Base-by-base conservation (phyloP, 2,329 filamentous ascomycete species). In the Amylocarpus encephaloides region DNA sequence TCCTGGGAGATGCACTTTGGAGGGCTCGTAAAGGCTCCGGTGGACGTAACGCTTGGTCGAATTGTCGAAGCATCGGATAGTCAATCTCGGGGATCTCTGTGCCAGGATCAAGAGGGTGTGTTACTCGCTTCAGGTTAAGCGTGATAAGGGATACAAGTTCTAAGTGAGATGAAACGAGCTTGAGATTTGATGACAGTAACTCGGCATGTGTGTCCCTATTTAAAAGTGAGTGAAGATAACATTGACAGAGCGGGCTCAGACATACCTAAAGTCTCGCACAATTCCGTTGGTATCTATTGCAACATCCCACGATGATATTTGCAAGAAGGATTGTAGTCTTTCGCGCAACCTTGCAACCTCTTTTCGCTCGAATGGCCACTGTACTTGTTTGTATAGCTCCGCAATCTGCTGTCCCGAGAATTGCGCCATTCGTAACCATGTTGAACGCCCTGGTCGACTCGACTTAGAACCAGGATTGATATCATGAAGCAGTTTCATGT, bases 1-100 rank as follows among this genome's bases (percentile, higher is more conserved):
- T 35, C 19, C 38, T 30, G 13, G 6, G 33, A 7, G 38, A 22
- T 7, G 41, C 13, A 16, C 19, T 40, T 48, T 57, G 49, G n/a
- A 59, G 48, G 6, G 47, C 51, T 34, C 41, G 35, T 26, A 61
- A 48, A 1, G 57, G 57, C 43, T 50, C 26, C 3, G 59, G 59
- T 26, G 51, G 52, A 15, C 45, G 38, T 10, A 61, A 41, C 11
- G 59, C 59, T 43, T 59, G 55, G 30, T 61, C 54, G 36, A 61
- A 55, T 44, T 59, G 56, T 10, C 56, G 50, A 5, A 61, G 43
- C 41, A 59, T 57, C 5, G 56, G 52, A 42, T 59, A 59, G 34
- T 61, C 59, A 26, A 61, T 56, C 18, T 60, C 49, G 15, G 49
- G 30, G 32, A 38, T 11, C 36, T 57, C 52, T 15, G 18, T 33